A percentile compares a stretch with the other conserved stretches of the same genome.
Evolutionary conservation across 805 yeast species (phyloP).

Genomic region (Groenewaldozyma salmanticensis): DNA sequence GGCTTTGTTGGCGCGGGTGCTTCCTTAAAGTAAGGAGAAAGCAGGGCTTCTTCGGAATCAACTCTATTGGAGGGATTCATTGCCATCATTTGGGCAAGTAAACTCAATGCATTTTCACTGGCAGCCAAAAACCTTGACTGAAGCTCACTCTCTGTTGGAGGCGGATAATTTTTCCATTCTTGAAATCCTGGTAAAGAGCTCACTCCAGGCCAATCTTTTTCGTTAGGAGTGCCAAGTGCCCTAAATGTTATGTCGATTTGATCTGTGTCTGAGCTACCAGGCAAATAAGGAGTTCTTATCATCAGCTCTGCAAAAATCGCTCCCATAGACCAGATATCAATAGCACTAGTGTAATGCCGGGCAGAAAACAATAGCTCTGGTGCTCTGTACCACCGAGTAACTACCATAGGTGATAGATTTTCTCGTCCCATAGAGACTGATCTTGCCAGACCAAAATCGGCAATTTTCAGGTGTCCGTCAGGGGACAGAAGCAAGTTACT

Average conservation of each 20-base stretch:
- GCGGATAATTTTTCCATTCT: conserved; percentile 61
- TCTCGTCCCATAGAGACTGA: conserved; percentile 57
- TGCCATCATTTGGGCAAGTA: conserved; percentile 61
- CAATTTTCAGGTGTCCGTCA: conserved; percentile 79
- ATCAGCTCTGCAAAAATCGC: conserved; percentile 91
- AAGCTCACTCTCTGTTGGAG: conserved; percentile 71
- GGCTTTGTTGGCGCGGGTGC: conserved; percentile 67
- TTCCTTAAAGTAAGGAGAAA: conserved; percentile 61
- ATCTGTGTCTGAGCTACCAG: conserved; percentile 84
- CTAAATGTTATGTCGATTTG: conserved; percentile 89
- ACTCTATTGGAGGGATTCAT: conserved; percentile 73
- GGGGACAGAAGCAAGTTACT: conserved; percentile 82
- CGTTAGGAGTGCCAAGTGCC: conserved; percentile 95
- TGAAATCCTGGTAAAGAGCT: conserved; percentile 62
- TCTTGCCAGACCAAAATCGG: conserved; percentile 96
- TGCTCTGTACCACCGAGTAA: conserved; percentile 95
- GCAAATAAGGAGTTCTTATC: conserved; percentile 90
- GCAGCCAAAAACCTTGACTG: conserved; percentile 85
- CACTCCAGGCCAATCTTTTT: conserved; percentile 84
- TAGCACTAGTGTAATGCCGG: conserved; percentile 75
- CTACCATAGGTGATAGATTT: conserved; percentile 83
- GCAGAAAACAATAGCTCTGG: conserved; percentile 91
- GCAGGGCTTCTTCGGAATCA: conserved; percentile 52
- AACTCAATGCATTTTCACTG: conserved; percentile 69
- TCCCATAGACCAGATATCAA: conserved; percentile 96